A percentile compares a stretch with the other conserved stretches of the same genome.
These are phyloP conservation scores for Malus domestica DNA, from an alignment of 306 rosid species.

Conservation along the genomic window ASM211411v1 NC_041797.1:7594501-7595000, in stretches of 20 bases:
- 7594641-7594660: neutral
- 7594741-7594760: slow-evolving; percentile 14
- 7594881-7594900: neutral
- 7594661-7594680: neutral
- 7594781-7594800: neutral
- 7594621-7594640: neutral
- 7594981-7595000: no score
- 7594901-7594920: neutral
- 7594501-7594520: slow-evolving; percentile 19
- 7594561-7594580: neutral
- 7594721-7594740: neutral
- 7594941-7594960: no score
- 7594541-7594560: slow-evolving; percentile 8
- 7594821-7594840: neutral
- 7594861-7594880: neutral
- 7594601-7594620: neutral
- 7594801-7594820: slow-evolving; percentile 7
- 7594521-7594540: neutral
- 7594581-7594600: neutral
- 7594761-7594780: neutral
- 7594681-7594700: slow-evolving; percentile 1
- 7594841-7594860: neutral
- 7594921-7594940: no score
- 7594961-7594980: no score
- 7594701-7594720: neutral